Conservation (phyloP, 306 rosid species). For the Quercus engelmannii region DNA sequence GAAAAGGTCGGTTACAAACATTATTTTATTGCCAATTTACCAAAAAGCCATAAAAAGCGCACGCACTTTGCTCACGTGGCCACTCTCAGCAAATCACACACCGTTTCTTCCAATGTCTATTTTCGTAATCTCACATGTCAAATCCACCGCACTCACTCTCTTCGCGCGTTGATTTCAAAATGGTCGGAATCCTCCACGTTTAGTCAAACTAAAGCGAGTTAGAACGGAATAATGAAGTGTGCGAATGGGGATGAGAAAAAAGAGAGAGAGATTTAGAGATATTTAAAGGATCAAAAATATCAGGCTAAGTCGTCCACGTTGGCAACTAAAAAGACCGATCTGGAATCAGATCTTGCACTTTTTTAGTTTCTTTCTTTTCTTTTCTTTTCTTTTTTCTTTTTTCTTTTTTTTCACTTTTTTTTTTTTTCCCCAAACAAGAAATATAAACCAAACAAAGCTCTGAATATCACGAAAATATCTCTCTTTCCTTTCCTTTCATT, state of each 20-base stretch:
- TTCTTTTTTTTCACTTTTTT: no score
- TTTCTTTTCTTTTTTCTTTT: no score
- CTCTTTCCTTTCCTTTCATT: not conserved
- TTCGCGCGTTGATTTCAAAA: no score
- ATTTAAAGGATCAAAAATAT: slow-evolving; percentile 42
- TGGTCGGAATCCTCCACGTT: not conserved
- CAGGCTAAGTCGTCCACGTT: slow-evolving; percentile 45
- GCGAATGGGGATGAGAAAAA: not conserved
- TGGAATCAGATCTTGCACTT: slow-evolving; percentile 48
- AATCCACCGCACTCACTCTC: not conserved
- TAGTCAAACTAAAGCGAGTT: not conserved
- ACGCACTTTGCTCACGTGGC: slow-evolving; percentile 21
- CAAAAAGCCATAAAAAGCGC: slow-evolving; percentile 1
- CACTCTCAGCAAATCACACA: slow-evolving; percentile 6
- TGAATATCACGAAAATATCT: slow-evolving; percentile 27
- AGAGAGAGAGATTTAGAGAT: slow-evolving; percentile 16
- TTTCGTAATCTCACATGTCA: not conserved
- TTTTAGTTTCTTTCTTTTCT: not conserved
- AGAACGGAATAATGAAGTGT: not conserved
- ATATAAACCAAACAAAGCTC: not conserved
- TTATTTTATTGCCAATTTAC: not conserved
- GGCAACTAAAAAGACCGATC: slow-evolving; percentile 26
- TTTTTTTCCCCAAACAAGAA: not conserved
- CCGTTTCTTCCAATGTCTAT: not conserved
- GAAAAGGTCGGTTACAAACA: not conserved